Evolutionary conservation across 2,329 filamentous ascomycete genomes (phyloP).

Genomic region (Phialophora tarda): DNA sequence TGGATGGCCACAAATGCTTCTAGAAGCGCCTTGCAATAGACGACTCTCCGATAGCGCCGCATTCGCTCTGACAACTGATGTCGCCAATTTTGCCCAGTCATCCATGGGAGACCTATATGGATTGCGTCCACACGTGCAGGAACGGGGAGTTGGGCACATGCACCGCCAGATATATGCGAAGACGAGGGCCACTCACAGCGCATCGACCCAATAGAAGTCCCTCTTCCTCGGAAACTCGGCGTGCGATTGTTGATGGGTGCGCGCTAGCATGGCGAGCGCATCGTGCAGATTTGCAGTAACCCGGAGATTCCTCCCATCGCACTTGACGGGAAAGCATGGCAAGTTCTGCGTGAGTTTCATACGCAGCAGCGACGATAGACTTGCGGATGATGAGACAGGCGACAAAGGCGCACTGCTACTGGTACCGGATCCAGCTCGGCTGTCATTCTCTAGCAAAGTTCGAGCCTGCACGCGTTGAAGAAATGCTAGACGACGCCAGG

Average conservation of each 20-base stretch:
- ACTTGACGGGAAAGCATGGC: slow-evolving; percentile 20
- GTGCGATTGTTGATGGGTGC: neutral
- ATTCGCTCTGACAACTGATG: neutral
- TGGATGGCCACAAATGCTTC: neutral
- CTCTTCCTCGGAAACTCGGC: neutral
- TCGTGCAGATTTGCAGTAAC: slow-evolving; percentile 21
- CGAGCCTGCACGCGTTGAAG: slow-evolving; percentile 15
- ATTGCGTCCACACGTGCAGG: neutral
- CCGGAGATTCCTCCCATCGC: slow-evolving; percentile 16
- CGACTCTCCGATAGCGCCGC: neutral
- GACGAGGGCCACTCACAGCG: slow-evolving; percentile 16
- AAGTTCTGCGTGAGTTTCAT: slow-evolving; percentile 16
- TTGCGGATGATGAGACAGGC: neutral
- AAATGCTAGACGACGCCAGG: slow-evolving; percentile 18
- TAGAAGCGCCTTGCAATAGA: neutral
- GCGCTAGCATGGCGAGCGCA: slow-evolving; percentile 10
- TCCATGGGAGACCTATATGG: neutral
- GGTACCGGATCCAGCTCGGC: neutral
- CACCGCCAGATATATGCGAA: neutral
- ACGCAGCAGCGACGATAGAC: neutral
- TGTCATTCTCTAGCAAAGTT: slow-evolving; percentile 11
- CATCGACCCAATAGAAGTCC: slow-evolving; percentile 35
- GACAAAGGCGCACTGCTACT: neutral
- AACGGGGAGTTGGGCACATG: neutral
- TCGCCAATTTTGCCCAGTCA: neutral